Conservation (phyloP, 2,329 filamentous ascomycete genomes). For the Lecanoromycetidae sp. region DNA sequence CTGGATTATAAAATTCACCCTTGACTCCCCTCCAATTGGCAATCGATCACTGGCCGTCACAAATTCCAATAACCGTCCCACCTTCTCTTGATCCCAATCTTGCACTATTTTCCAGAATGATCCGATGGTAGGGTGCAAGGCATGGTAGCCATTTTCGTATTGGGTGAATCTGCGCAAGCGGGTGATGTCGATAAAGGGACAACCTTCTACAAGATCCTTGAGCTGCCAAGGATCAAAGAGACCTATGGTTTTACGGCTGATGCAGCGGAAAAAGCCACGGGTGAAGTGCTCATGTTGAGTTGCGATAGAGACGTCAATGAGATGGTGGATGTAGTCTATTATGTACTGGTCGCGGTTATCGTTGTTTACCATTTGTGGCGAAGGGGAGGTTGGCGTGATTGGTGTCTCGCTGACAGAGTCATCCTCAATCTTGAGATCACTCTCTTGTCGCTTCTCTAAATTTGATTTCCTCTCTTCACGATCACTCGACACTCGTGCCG, state of each 20-base stretch:
- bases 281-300: constrained; percentile 72
- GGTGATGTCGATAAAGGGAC: constrained; percentile 63
- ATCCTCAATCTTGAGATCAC: not conserved
- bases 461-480: too few species aligned
- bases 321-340: constrained; percentile 70
- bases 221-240: constrained; percentile 61
- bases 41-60: constrained; percentile 87
- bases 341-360: constrained; percentile 68
- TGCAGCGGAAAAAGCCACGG: constrained; percentile 64
- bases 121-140: constrained; percentile 54
- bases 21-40: constrained; percentile 72
- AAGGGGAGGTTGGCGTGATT: too few species aligned
- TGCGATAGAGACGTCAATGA: constrained; percentile 64
- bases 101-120: constrained; percentile 81
- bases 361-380: constrained; percentile 63
- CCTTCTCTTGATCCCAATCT: constrained; percentile 50
- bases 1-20: constrained; percentile 73
- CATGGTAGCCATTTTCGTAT: constrained; percentile 69
- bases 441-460: too few species aligned
- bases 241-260: constrained; percentile 56
- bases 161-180: constrained; percentile 59
- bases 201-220: constrained; percentile 70
- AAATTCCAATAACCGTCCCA: constrained; percentile 72
- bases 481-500: too few species aligned
- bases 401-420: too few species aligned